Evolutionary conservation across 768 basidiomycete genomes (phyloP).

Genomic region (Megacollybia marginata): DNA sequence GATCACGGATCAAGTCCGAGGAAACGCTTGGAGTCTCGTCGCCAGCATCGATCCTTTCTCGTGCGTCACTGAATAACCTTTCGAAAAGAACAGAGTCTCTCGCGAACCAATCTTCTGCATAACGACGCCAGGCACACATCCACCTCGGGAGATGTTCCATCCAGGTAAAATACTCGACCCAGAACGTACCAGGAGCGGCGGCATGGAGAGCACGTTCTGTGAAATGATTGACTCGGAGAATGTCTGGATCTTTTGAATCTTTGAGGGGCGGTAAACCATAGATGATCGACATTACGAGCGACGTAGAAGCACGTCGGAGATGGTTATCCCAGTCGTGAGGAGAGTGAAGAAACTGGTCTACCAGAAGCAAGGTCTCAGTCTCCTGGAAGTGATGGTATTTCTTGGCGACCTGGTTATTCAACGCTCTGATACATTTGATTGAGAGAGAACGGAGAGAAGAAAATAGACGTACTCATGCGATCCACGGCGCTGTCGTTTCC

Average conservation of each 20-base stretch:
- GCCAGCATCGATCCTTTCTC: slow-evolving; percentile 2
- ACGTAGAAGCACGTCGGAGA: slow-evolving; percentile 4
- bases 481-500: slow-evolving; percentile 7
- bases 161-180: slow-evolving; percentile 27
- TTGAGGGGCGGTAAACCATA: slow-evolving; percentile 9
- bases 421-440: slow-evolving; percentile 2
- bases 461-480: slow-evolving; percentile 8
- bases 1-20: neutral
- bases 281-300: slow-evolving; percentile 7
- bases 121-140: slow-evolving; percentile 18
- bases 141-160: slow-evolving; percentile 21
- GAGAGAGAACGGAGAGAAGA: neutral
- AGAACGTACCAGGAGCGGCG: slow-evolving; percentile 22
- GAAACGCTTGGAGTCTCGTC: slow-evolving; percentile 1
- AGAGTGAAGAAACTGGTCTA: slow-evolving; percentile 1
- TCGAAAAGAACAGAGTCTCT: slow-evolving; percentile 17
- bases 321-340: slow-evolving; percentile 5
- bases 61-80: slow-evolving; percentile 9
- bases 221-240: slow-evolving; percentile 11
- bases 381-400: slow-evolving; percentile 7
- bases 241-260: slow-evolving; percentile 6
- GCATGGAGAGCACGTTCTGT: slow-evolving; percentile 20
- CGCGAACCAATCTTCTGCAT: slow-evolving; percentile 12
- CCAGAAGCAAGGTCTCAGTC: slow-evolving; percentile 5
- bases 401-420: slow-evolving; percentile 6